Evolutionary conservation across 805 yeast genomes (phyloP), one percentile per base, ranked within the genome.

Genomic region (Ogataea neopini): DNA sequence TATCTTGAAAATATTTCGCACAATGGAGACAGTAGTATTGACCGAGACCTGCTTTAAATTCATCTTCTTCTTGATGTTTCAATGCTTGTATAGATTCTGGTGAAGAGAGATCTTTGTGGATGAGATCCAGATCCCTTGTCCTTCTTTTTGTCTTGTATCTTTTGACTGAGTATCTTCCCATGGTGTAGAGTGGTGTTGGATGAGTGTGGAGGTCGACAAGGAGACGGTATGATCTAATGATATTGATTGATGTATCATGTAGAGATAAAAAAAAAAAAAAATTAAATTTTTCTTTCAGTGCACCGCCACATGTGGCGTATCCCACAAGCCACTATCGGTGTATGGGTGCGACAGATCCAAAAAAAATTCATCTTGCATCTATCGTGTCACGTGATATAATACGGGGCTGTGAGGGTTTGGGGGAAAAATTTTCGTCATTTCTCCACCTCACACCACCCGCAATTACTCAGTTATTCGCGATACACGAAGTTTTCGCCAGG

Each of bases 11-110:
- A 68, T 94, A 89, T 64, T 85, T 87, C 41, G 96, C 95, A 74
- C 99, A 94, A 54, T 90, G 96, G 45, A 94, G 76, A 68, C 98
- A 94, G 67, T 88, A 94, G 68, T 80, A 85, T 68, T 94, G 98
- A 13, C 97, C 99, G 55, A 94, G 71, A 1, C 99, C 99, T 1
- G 97, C 91, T 62, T 85, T 84, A 37, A 83, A 80, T 69, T 92
- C 98, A 67, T 92, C 97, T 47, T 87, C 67, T 4, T 88, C 86
- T 68, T 92, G 98, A 63, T 86, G 83, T 63, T 87, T 78, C 48
- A 90, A 73, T 35, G 75, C 71, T 47, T 75, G 67, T 46, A 89
- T 84, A n/a, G 84, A 70, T 32, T 83, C 86, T 33, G 77, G 74
- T 3, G 81, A 68, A 2, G 84, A 71, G 44, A 94, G 67, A 61